A percentile compares a stretch with the other conserved stretches of the same genome.
Conservation (phyloP, 352 stramenopile species). For the Phytopythium cucurbitacearum region DNA sequence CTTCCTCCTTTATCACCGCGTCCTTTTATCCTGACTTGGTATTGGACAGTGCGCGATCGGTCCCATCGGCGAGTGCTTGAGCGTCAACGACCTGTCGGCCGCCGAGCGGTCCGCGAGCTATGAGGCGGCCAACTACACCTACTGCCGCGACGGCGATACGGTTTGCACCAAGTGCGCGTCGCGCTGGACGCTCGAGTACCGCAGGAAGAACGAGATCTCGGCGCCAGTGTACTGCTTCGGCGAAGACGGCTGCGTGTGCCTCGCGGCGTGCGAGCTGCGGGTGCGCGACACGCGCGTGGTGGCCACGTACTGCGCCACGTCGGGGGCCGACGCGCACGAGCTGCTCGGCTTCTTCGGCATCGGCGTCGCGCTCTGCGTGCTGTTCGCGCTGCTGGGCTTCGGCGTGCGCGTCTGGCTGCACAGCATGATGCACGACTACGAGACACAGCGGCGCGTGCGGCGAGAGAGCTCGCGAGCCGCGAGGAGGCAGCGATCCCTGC, state of each 20-base stretch:
- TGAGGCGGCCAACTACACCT: conserved; percentile 21
- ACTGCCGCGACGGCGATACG: conserved; percentile 29
- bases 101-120: conserved; percentile 26
- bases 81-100: conserved; percentile 18
- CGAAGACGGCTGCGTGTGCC: conserved; percentile 8
- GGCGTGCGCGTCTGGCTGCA: conserved; percentile 4
- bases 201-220: conserved; percentile 11
- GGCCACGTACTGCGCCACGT: conserved; percentile 10
- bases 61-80: conserved; percentile 29
- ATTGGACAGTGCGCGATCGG: conserved; percentile 24
- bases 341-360: conserved; percentile 23
- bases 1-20: conserved; percentile 16
- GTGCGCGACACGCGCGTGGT: not conserved
- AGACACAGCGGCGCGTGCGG: not conserved
- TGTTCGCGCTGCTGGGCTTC: conserved; percentile 18
- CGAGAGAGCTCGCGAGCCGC: not conserved
- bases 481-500: not conserved
- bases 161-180: conserved; percentile 22
- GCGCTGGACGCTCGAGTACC: conserved; percentile 24
- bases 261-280: conserved; percentile 2
- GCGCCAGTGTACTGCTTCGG: conserved; percentile 5
- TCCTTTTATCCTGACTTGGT: conserved; percentile 6
- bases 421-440: not conserved
- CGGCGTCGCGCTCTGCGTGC: conserved; percentile 14
- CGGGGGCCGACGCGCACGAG: conserved; percentile 9